These are phyloP conservation scores for Auriculariales sp. DNA, from an alignment of 768 basidiomycete species.

Conservation along the genomic window DNA sequence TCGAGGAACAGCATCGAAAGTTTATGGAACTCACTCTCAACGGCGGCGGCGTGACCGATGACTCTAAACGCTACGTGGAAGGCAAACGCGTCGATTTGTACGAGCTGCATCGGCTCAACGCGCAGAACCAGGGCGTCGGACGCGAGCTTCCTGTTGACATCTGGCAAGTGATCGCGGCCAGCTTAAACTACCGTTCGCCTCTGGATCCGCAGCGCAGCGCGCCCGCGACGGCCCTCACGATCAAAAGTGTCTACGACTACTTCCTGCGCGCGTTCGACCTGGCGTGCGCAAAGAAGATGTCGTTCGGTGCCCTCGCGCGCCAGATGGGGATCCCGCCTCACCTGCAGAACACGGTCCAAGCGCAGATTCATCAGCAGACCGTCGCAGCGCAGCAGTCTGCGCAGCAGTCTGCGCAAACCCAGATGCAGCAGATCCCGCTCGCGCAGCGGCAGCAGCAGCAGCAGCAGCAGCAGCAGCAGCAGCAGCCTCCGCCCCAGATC, in stretches of 20 bases:
- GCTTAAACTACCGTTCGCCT: not conserved
- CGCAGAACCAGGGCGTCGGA: not conserved
- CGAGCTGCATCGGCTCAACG: not conserved
- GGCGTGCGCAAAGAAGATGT: not conserved
- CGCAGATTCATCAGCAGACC: slow-evolving; percentile 23
- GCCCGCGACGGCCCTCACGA: slow-evolving; percentile 24
- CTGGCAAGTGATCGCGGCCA: not conserved
- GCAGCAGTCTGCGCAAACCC: slow-evolving; percentile 19
- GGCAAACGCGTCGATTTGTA: not conserved
- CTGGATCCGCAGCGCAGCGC: not conserved
- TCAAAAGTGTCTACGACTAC: slow-evolving; percentile 44
- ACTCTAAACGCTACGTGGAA: not conserved
- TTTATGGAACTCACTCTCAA: not conserved
- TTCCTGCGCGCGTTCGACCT: slow-evolving; percentile 28
- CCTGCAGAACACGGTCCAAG: slow-evolving; percentile 10
- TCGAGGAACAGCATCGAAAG: not conserved
- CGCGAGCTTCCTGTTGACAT: not conserved
- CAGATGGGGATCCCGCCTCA: slow-evolving; percentile 40
- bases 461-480: not conserved
- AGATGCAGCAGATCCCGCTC: not conserved
- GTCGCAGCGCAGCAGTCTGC: slow-evolving; percentile 36
- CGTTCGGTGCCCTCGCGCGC: slow-evolving; percentile 27
- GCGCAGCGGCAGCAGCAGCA: not conserved
- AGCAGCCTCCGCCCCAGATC: not conserved
- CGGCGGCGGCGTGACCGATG: not conserved